Percentiles rank a stretch among this genome's conserved stretches.
Evolutionary conservation across 768 basidiomycete species (phyloP).

Genomic region (Porpolomopsis calyptriformis): DNA sequence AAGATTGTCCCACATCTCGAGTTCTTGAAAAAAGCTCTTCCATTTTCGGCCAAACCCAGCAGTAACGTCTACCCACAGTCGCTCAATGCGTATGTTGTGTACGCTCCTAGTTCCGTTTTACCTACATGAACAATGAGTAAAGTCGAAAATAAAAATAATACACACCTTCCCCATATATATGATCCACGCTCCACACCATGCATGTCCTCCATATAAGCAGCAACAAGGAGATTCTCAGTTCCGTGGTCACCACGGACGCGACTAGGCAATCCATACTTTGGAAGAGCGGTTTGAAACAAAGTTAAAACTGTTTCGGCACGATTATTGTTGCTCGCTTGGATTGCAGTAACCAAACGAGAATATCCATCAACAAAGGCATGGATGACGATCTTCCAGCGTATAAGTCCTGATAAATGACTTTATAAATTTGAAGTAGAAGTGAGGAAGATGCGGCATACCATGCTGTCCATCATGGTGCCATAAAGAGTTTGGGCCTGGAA

Average conservation of each 20-base stretch:
- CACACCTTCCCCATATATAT: conserved; percentile 29
- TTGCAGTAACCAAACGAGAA: conserved; percentile 24
- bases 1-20: conserved; percentile 22
- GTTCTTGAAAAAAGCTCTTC: conserved; percentile 26
- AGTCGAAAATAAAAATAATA: neutral
- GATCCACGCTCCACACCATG: conserved; percentile 18
- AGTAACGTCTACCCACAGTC: conserved; percentile 30
- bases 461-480: conserved; percentile 32
- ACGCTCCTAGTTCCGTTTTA: conserved; percentile 20
- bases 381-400: conserved; percentile 26
- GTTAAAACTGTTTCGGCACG: conserved; percentile 26
- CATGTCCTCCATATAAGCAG: conserved; percentile 19
- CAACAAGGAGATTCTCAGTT: conserved; percentile 24
- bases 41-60: conserved; percentile 25
- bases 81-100: conserved; percentile 31
- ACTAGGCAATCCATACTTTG: conserved; percentile 22
- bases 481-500: conserved; percentile 26
- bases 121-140: neutral
- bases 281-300: conserved; percentile 20
- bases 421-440: no score
- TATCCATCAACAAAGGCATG: conserved; percentile 36
- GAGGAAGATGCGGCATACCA: conserved; percentile 17
- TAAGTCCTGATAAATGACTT: conserved; percentile 22
- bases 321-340: conserved; percentile 33
- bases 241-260: conserved; percentile 24